Evolutionary conservation across 2,329 filamentous ascomycete species (phyloP), one percentile per base, ranked within the genome.

Genomic region (Colletotrichum neosansevieriae): DNA sequence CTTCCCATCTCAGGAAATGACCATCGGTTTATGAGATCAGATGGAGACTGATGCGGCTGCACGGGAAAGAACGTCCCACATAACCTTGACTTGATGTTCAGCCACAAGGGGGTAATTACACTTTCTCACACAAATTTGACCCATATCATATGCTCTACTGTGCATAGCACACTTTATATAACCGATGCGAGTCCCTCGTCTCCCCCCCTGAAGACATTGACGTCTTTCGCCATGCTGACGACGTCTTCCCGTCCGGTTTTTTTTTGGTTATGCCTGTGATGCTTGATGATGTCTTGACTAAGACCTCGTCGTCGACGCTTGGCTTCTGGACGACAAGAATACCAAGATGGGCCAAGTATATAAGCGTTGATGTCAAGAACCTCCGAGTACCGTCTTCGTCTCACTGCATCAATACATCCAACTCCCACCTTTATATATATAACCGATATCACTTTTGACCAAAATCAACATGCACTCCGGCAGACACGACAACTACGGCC

Each of bases 401-500:
- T 34, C 34, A 47, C 2, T 6, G 11, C 21, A 51, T n/a, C 24
- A 34, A 51, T 24, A 7, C 10, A 6, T 2, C 29, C 49, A 34
- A 32, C 49, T 11, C 11, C 49, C 13, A 51, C 9, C 29, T 15
- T 1, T 7, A 1, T 17, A 9, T 17, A 9, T 38, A 45, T 17
- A 38, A 11, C 5, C 17, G 44, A n/a, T 7, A 49, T 4, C 19
- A 15, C 36, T 44, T 17, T 29, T 7, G 17, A n/a, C 21, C 21
- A 38, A 11, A 36, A 6, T 6, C 47, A 65, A 6, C 44, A 68
- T 65, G 66, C 49, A 68, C 34, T 58, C 60, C 34, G 61, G 66
- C 29, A 66, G 66, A 66, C 54, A 65, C 19, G 61, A 65, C 12
- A 68, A 68, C 60, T 65, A 68, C 49, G 65, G 65, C 36, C 51